Evolutionary conservation across 306 rosid species (phyloP).

Genomic region (Boehmeria nivea): DNA sequence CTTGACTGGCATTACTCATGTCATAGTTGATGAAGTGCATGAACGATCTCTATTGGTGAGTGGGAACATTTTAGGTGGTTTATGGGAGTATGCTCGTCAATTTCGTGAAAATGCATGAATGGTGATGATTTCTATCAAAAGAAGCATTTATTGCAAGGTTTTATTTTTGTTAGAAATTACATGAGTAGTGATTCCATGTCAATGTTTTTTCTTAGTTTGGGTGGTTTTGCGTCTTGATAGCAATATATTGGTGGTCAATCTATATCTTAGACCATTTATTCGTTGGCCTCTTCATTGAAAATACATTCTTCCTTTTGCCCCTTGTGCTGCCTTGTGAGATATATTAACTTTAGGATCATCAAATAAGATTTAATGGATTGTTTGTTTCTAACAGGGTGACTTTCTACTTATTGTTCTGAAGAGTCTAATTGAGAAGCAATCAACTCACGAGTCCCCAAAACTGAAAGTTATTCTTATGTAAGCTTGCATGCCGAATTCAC

Average conservation of each 20-base stretch:
- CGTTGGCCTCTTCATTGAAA: no score
- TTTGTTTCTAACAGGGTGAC: constrained; percentile 59
- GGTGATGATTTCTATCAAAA: not conserved
- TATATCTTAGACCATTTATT: no score
- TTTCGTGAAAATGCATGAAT: constrained; percentile 7
- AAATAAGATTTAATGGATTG: not conserved
- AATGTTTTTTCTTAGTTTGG: no score
- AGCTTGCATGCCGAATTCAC: constrained; percentile 14
- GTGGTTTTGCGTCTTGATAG: no score
- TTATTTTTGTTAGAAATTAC: no score
- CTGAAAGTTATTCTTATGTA: constrained; percentile 91
- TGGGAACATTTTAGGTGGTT: constrained; percentile 18
- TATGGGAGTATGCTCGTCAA: not conserved
- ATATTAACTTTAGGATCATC: not conserved
- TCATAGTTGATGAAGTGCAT: constrained; percentile 96
- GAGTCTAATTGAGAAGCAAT: constrained; percentile 72
- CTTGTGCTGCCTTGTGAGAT: not conserved
- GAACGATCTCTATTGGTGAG: constrained; percentile 94
- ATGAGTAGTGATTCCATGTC: no score
- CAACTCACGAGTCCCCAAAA: constrained; percentile 39
- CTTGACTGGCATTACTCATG: constrained; percentile 75
- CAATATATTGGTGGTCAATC: no score
- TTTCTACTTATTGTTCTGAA: constrained; percentile 79
- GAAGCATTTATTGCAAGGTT: not conserved
- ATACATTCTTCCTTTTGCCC: no score